Conservation (phyloP, 495 filamentous ascomycete species). For the Daldinia loculata region DNA sequence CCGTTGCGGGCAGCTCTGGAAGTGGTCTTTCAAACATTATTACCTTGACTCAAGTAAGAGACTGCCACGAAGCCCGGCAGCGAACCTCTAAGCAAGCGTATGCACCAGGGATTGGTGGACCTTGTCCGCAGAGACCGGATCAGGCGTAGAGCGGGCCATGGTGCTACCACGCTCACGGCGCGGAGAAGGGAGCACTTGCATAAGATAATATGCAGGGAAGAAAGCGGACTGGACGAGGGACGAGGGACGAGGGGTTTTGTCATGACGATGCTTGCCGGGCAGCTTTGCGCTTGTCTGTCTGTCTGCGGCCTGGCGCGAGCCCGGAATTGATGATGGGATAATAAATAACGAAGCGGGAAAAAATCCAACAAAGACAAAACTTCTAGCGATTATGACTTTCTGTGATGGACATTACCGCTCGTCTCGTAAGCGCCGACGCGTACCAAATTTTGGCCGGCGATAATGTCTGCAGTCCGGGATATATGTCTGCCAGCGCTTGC, state of each 20-base stretch:
- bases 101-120: slow-evolving; percentile 43
- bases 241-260: slow-evolving; percentile 4
- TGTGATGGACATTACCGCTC: slow-evolving; percentile 1
- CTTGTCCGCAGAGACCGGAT: slow-evolving; percentile 32
- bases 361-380: neutral
- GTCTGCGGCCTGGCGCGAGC: slow-evolving; percentile 28
- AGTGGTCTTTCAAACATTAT: slow-evolving; percentile 32
- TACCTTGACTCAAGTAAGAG: slow-evolving; percentile 51
- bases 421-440: slow-evolving; percentile 29
- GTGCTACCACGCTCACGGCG: slow-evolving; percentile 37
- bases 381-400: slow-evolving; percentile 10
- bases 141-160: slow-evolving; percentile 40
- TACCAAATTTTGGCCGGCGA: slow-evolving; percentile 12
- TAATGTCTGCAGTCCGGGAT: slow-evolving; percentile 21
- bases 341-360: neutral
- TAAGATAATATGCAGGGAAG: slow-evolving; percentile 44
- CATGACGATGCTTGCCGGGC: slow-evolving; percentile 31
- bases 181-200: slow-evolving; percentile 42
- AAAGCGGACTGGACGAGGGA: slow-evolving; percentile 30
- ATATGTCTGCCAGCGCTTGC: slow-evolving; percentile 29
- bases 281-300: slow-evolving; percentile 24
- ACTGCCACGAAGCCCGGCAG: slow-evolving; percentile 57
- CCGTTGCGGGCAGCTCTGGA: slow-evolving; percentile 35
- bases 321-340: neutral
- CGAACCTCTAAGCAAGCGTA: slow-evolving; percentile 38